Conservation (phyloP, 345 rosid genomes). For the Camelina laxa region DNA sequence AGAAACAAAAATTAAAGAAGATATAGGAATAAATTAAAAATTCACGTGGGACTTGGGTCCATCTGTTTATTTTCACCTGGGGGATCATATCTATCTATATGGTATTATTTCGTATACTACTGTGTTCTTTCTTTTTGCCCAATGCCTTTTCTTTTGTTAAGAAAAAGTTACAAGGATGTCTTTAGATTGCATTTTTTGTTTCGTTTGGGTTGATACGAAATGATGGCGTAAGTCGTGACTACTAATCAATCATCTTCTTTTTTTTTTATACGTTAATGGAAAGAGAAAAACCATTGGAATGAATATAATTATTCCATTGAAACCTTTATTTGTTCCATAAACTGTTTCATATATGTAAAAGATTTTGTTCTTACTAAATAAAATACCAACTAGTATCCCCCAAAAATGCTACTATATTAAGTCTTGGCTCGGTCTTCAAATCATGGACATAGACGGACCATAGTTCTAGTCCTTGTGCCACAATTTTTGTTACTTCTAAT, state of each 20-base stretch:
- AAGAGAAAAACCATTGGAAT: constrained; percentile 1
- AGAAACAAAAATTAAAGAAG: neutral
- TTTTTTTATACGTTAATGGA: constrained; percentile 12
- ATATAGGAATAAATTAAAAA: neutral
- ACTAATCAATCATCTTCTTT: constrained; percentile 17
- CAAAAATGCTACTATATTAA: neutral
- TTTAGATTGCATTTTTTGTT: neutral
- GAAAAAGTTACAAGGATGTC: constrained; percentile 25
- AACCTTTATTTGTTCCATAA: neutral
- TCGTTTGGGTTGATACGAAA: constrained; percentile 3
- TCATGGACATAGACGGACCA: neutral
- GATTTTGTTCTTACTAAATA: neutral
- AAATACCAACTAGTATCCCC: neutral
- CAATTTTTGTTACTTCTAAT: neutral
- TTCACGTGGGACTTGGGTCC: constrained; percentile 45
- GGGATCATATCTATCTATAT: constrained; percentile 27
- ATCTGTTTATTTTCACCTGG: constrained; percentile 45
- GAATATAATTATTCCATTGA: constrained; percentile 15
- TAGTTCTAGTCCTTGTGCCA: neutral
- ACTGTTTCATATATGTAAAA: neutral
- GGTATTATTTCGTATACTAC: constrained; percentile 9
- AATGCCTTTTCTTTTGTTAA: neutral
- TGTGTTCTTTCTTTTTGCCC: neutral
- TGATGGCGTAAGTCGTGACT: constrained; percentile 28
- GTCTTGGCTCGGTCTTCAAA: neutral